Evolutionary conservation across 495 filamentous ascomycete species (phyloP).

Genomic region (Tuber melanosporum): DNA sequence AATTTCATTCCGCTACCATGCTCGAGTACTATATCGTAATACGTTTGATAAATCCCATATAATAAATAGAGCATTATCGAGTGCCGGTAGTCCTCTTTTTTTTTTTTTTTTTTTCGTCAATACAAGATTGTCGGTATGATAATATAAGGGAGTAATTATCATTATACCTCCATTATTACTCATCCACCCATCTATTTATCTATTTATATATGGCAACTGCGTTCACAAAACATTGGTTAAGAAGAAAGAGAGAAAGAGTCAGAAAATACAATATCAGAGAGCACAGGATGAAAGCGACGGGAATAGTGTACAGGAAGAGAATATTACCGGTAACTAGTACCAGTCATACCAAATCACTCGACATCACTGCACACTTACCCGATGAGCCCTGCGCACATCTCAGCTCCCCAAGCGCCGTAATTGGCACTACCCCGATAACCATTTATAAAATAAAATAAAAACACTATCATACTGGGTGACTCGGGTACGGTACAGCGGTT

Average conservation of each 20-base stretch:
- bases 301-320: not conserved
- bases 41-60: no score
- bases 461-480: no score
- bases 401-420: not conserved
- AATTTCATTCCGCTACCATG: no score
- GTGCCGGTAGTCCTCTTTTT: no score
- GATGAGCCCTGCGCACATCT: not conserved
- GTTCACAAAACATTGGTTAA: not conserved
- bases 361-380: not conserved
- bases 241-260: not conserved
- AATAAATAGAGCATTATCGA: no score
- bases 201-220: no score
- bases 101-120: not conserved
- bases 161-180: not conserved
- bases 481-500: not conserved
- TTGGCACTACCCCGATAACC: not conserved
- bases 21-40: no score
- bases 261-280: not conserved
- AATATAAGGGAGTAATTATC: not conserved
- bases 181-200: no score
- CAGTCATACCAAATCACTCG: not conserved
- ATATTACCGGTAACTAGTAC: not conserved
- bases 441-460: not conserved
- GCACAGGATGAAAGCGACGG: not conserved
- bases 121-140: not conserved